Base-by-base conservation (phyloP, 129 eudicot species). In the Flaveria bidentis region DNA sequence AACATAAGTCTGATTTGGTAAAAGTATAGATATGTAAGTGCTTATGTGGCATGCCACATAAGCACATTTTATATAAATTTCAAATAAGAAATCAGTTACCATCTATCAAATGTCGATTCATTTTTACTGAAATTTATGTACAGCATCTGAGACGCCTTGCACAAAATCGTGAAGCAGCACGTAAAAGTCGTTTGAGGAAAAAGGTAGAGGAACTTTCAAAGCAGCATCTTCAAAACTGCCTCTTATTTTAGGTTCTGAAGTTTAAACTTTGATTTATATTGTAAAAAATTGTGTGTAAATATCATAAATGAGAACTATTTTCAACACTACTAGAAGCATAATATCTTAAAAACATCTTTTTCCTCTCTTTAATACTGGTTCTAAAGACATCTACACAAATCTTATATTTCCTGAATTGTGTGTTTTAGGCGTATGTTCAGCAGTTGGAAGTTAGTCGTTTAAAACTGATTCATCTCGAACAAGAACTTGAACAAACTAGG, bases 131-230 rank as follows among this genome's bases (percentile, higher is more conserved):
- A 53, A 39, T 71, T 71, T 60, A 69, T 70, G 47, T 72, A 72
- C 67, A 82, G 86, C 80, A 85, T 78, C 82, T 72, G 69, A 87
- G 99, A 83, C 97, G 99, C 42, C 93, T 95, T 73, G 99, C 99
- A 73, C 99, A 95, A 80, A 95, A 95, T 72, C 97, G 99, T 17
- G 99, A 91, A 86, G 99, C 99, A 78, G 99, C 99, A 85, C 97
- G 99, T 42, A 95, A 95, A 89, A 91, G 99, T 74, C 99, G 99
- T 45, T 74, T 95, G 77, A 64, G 99, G 68, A 95, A 95, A 83
- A 95, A 95, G 99, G 99, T 95, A 78, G 52, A 71, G 14, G 30
- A 25, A 23, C 65, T 68, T 67, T 42, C 67, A 73, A 81, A 22
- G 16, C 63, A 50, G 11, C 55, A 68, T 71, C 61, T 62, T 61